phyloP scores from a whole-genome alignment of 768 basidiomycete genomes.

The Suillus paluster region DNA sequence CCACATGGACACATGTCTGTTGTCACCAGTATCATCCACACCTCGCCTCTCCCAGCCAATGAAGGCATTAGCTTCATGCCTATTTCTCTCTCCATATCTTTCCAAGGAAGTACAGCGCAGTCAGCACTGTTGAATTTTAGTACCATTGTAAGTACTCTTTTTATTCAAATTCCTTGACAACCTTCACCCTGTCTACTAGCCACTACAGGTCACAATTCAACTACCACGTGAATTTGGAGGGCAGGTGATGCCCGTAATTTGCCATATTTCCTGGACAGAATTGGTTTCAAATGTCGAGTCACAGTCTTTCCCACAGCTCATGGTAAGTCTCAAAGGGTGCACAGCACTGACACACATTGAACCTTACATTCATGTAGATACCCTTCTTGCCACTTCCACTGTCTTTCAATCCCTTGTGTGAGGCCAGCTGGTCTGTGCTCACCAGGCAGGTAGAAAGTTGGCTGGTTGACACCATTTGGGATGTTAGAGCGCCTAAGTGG shows the following conservation, averaged over 20 bases:
- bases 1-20: background rate
- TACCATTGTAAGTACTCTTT: slow-evolving; percentile 1
- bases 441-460: background rate
- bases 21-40: background rate
- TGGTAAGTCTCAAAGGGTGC: background rate
- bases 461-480: slow-evolving; percentile 66
- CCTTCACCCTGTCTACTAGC: background rate
- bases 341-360: background rate
- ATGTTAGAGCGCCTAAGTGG: slow-evolving; percentile 44
- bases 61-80: background rate
- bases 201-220: background rate
- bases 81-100: background rate
- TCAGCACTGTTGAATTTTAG: background rate
- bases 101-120: background rate
- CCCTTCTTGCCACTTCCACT: background rate
- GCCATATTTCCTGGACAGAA: background rate
- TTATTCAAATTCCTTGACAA: background rate
- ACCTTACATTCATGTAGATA: background rate
- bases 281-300: background rate
- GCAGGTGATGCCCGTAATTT: background rate
- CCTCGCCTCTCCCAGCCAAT: background rate
- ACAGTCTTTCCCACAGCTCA: background rate
- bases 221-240: background rate
- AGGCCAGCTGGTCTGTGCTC: background rate
- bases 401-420: background rate